These are phyloP conservation scores for Prunus davidiana DNA, from an alignment of 306 rosid genomes.

Conservation along the genomic window DNA sequence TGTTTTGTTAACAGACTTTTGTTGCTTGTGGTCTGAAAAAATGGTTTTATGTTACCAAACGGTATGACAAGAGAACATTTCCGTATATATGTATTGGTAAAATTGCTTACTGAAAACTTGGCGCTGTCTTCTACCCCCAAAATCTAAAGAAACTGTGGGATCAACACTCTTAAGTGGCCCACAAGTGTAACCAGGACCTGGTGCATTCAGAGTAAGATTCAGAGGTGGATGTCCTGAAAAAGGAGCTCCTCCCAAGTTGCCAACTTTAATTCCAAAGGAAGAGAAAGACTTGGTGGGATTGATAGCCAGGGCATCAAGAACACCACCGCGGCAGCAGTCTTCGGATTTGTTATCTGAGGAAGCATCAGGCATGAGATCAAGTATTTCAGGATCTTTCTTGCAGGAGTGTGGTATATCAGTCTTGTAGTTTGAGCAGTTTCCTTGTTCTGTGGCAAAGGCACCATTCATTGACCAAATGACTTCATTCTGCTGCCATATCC, in stretches of 20 bases:
- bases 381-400: constrained; percentile 48
- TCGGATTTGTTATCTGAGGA: constrained; percentile 43
- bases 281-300: constrained; percentile 51
- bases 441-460: constrained; percentile 61
- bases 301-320: constrained; percentile 55
- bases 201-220: constrained; percentile 59
- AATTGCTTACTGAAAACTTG: constrained; percentile 63
- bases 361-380: constrained; percentile 43
- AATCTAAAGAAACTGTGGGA: constrained; percentile 50
- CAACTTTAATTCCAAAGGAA: constrained; percentile 64
- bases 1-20: too few species aligned
- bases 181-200: constrained; percentile 84
- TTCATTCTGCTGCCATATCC: constrained; percentile 68
- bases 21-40: too few species aligned
- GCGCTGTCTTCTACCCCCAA: constrained; percentile 58
- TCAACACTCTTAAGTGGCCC: constrained; percentile 45
- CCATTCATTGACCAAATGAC: constrained; percentile 79
- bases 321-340: constrained; percentile 64
- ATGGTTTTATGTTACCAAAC: not conserved
- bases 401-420: constrained; percentile 64
- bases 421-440: constrained; percentile 56
- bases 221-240: constrained; percentile 36
- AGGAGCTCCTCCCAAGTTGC: constrained; percentile 30
- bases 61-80: not conserved
- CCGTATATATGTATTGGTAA: not conserved